A percentile compares a stretch with the other conserved stretches of the same genome.
phyloP scores from a whole-genome alignment of 2,329 filamentous ascomycete species.

The Xylariaceae sp. region DNA sequence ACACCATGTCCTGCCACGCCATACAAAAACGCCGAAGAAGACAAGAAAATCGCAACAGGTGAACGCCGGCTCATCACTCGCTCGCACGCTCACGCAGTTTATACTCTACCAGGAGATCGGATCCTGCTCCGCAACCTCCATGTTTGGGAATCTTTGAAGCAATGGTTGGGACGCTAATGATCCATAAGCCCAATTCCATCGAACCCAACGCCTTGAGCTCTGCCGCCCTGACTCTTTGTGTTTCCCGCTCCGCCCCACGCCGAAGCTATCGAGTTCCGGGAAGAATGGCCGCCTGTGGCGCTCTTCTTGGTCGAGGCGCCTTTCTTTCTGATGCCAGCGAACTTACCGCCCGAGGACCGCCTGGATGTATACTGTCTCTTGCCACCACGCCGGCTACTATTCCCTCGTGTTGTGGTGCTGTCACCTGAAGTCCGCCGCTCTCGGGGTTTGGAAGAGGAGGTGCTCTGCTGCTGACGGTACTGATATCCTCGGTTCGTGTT shows the following conservation, averaged over 20 bases:
- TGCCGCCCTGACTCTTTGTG: constrained; percentile 11
- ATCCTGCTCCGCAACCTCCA: no score
- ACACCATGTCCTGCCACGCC: no score
- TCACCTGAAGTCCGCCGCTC: constrained; percentile 22
- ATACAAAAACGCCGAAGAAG: no score
- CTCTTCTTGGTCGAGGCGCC: constrained; percentile 11
- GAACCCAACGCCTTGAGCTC: constrained; percentile 22
- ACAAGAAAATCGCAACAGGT: no score
- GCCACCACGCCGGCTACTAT: constrained; percentile 22
- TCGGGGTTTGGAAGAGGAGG: constrained; percentile 16
- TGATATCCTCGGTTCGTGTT: constrained; percentile 20
- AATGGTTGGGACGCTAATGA: constrained; percentile 20
- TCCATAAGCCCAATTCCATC: constrained; percentile 33
- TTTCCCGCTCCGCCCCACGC: constrained; percentile 6
- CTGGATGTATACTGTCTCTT: constrained; percentile 23
- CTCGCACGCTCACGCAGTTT: no score
- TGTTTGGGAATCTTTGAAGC: not conserved
- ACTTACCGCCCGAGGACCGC: constrained; percentile 19
- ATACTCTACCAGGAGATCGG: no score
- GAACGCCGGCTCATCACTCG: no score
- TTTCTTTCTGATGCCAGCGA: constrained; percentile 24
- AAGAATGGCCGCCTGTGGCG: constrained; percentile 14
- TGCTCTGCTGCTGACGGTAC: constrained; percentile 10
- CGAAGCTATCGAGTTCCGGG: constrained; percentile 9
- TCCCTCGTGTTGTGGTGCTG: constrained; percentile 23